Conservation (phyloP, 2,329 filamentous ascomycete genomes). For the Aspergillus hortae region DNA sequence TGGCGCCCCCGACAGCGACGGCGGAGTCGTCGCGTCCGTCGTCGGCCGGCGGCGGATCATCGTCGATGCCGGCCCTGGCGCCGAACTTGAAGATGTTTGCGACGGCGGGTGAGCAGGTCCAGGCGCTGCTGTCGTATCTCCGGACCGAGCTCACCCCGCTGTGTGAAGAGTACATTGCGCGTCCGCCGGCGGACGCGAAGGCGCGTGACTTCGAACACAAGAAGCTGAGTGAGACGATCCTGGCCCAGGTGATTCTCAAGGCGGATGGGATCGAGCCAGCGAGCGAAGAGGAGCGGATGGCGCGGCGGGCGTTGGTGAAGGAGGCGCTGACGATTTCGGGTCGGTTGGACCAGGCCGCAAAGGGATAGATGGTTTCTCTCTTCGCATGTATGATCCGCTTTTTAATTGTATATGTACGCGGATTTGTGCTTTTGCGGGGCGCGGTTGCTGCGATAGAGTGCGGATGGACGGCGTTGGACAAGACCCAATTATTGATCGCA, state of each 20-base stretch:
- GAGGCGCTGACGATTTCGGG: conserved; percentile 40
- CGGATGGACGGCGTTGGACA: too few species aligned
- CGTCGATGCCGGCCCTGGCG: conserved; percentile 23
- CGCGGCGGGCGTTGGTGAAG: conserved; percentile 43
- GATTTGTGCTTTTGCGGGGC: too few species aligned
- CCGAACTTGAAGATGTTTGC: conserved; percentile 32
- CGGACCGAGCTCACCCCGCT: conserved; percentile 36
- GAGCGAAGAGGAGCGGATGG: conserved; percentile 56
- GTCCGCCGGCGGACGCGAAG: conserved; percentile 39
- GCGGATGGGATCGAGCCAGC: conserved; percentile 73
- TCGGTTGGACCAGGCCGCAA: conserved; percentile 32
- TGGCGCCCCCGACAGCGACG: conserved; percentile 15
- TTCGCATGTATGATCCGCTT: background rate
- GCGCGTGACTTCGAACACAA: conserved; percentile 42
- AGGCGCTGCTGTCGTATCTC: conserved; percentile 35
- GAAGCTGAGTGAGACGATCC: conserved; percentile 42
- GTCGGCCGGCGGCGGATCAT: conserved; percentile 4
- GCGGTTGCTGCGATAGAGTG: too few species aligned
- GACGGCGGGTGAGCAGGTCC: conserved; percentile 37
- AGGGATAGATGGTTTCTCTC: conserved; percentile 2
- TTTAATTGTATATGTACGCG: too few species aligned
- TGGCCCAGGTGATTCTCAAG: conserved; percentile 45
- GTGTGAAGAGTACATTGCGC: conserved; percentile 35
- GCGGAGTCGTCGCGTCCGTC: conserved; percentile 15
- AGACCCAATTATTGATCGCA: too few species aligned